Evolutionary conservation across 345 rosid species (phyloP).

Genomic region (Passiflora organensis): DNA sequence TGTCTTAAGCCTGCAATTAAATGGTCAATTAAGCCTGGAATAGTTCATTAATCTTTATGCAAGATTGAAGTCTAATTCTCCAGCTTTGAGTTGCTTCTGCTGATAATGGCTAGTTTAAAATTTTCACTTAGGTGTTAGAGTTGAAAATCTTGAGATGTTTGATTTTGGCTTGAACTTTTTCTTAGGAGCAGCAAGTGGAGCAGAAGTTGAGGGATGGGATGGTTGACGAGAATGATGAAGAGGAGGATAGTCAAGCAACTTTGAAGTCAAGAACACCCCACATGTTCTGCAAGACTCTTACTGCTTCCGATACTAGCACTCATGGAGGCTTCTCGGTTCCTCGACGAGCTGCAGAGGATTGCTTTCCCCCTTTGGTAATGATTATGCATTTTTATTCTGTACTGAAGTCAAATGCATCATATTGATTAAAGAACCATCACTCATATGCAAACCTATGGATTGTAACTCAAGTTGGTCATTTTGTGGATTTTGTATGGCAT

Average conservation of each 20-base stretch:
- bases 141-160: constrained; percentile 4
- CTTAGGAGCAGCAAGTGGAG: constrained; percentile 39
- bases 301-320: constrained; percentile 99
- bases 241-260: constrained; percentile 55
- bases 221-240: constrained; percentile 51
- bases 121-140: too few relatives aligned
- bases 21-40: too few relatives aligned
- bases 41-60: too few relatives aligned
- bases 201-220: constrained; percentile 48
- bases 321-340: constrained; percentile 99
- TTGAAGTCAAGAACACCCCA: constrained; percentile 72
- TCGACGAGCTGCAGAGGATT: constrained; percentile 98
- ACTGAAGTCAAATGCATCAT: background rate
- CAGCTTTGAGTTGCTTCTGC: background rate
- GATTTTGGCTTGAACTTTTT: background rate
- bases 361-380: constrained; percentile 95
- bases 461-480: background rate
- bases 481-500: background rate
- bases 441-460: background rate
- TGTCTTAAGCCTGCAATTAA: background rate
- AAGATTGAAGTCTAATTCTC: background rate
- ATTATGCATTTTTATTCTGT: background rate
- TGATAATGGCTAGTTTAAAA: too few relatives aligned
- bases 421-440: background rate
- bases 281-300: constrained; percentile 98